Evolutionary conservation across 139 green algal species (phyloP).

Genomic region (Coccomyxa sp.): DNA sequence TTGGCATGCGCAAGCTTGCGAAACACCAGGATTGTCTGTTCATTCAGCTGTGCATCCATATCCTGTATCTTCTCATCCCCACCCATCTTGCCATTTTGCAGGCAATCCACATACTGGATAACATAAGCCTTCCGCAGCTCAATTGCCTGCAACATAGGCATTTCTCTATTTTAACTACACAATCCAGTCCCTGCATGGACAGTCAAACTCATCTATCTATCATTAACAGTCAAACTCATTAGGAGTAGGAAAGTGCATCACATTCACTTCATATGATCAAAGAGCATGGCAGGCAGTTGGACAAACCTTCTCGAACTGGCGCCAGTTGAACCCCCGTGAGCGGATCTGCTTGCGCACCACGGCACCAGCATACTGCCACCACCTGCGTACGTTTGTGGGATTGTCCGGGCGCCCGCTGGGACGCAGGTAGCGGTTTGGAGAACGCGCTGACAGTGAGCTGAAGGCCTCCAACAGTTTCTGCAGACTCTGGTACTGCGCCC

Average conservation of each 20-base stretch:
- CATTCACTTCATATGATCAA: not conserved
- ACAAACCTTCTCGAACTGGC: constrained; percentile 23
- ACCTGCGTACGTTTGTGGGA: constrained; percentile 42
- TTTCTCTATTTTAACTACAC: not conserved
- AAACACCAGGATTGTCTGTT: constrained; percentile 78
- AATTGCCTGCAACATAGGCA: constrained; percentile 7
- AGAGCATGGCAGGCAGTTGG: too few relatives aligned
- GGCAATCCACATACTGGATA: constrained; percentile 49
- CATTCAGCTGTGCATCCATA: constrained; percentile 68
- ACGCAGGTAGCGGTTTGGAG: constrained; percentile 51
- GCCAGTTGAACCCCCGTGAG: constrained; percentile 38
- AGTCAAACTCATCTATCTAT: not conserved
- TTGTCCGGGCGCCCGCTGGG: constrained; percentile 36
- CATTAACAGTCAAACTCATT: not conserved
- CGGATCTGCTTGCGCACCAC: constrained; percentile 37
- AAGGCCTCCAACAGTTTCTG: constrained; percentile 68
- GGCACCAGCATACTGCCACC: constrained; percentile 76
- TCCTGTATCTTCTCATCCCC: constrained; percentile 38
- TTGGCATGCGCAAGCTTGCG: constrained; percentile 63
- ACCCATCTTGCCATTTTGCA: constrained; percentile 25
- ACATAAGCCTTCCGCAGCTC: constrained; percentile 66
- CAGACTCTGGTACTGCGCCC: constrained; percentile 50
- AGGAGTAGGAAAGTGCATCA: not conserved
- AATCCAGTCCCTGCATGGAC: not conserved
- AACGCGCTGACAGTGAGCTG: constrained; percentile 46